phyloP scores from a whole-genome alignment of 495 filamentous ascomycete species.

The Clohesyomyces aquaticus region DNA sequence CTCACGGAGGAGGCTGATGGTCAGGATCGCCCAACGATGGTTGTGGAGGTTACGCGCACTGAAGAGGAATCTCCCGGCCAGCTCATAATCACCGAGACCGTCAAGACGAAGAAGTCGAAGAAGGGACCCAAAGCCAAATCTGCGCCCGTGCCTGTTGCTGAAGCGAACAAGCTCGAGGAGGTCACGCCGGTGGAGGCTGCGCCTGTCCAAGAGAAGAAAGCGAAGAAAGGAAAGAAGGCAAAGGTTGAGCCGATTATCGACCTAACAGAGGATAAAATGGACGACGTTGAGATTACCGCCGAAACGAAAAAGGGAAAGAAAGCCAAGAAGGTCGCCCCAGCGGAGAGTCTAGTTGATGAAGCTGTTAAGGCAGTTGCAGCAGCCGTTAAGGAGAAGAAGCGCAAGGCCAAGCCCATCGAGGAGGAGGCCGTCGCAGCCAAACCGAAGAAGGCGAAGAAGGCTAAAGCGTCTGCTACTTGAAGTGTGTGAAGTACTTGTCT shows the following conservation, averaged over 20 bases:
- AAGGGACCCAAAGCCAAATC: slow-evolving; percentile 2
- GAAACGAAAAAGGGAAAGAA: slow-evolving; percentile 41
- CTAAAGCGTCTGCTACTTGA: slow-evolving; percentile 15
- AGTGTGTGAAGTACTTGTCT: too few relatives aligned
- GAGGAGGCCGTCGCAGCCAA: slow-evolving; percentile 14
- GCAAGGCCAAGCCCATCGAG: slow-evolving; percentile 23
- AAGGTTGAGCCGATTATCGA: too few relatives aligned
- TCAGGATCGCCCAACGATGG: background rate
- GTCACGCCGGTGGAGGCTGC: too few relatives aligned
- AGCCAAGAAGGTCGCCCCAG: slow-evolving; percentile 35
- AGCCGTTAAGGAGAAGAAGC: slow-evolving; percentile 26
- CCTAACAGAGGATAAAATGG: too few relatives aligned
- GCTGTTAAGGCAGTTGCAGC: slow-evolving; percentile 14
- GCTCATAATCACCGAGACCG: slow-evolving; percentile 14
- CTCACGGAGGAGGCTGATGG: slow-evolving; percentile 16
- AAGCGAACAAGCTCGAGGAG: slow-evolving; percentile 6
- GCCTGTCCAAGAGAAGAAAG: too few relatives aligned
- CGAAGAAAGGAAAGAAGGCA: too few relatives aligned
- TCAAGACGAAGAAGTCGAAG: slow-evolving; percentile 18
- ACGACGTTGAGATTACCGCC: too few relatives aligned
- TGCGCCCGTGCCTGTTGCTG: slow-evolving; percentile 9
- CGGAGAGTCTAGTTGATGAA: background rate
- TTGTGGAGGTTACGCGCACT: background rate
- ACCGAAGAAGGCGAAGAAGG: slow-evolving; percentile 42
- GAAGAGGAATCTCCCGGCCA: slow-evolving; percentile 7